Base-by-base conservation (phyloP, 2,329 filamentous ascomycete genomes). In the Cercospora sojina region DNA sequence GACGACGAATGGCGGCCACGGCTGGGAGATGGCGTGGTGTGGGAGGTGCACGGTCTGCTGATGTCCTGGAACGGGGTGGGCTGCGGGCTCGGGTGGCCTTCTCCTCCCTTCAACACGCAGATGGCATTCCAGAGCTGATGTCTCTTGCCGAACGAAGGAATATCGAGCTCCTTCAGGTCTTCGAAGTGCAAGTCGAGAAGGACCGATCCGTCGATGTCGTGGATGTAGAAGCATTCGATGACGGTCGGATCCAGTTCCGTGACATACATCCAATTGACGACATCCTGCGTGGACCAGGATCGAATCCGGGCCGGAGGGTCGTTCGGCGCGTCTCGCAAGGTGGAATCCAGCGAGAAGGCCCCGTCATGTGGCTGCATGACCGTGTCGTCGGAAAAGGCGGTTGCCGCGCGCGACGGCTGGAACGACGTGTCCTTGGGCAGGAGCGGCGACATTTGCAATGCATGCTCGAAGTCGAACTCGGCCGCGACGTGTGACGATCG, bases 121-220 rank as follows among this genome's bases (percentile, higher is more conserved):
- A 95, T 91, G 76, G 93, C 88, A 73, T 90, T 88, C 91, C 91
- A 95, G 13, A 94, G 82, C 74, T 88, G 88, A 72, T 90, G 92
- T 67, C 91, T 85, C 72, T 93, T 90, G 51, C 91, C 91, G 75
- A 95, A 94, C 1, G 91, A 94, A 67, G 86, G 84, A 64, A 95
- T 94, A 71, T 89, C 89, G 18, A 95, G 84, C 79, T 95, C 91
- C 77, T 90, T 90, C 64, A 95, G 81, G 73, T 95, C 93, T 70
- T 96, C 92, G 72, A 94, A 93, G 76, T 96, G 93, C 51, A 99
- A 82, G n/a, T 94, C 93, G 61, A 96, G 88, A 20, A 98, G 82
- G 64, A 98, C 91, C 4, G 88, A 85, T 13, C 94, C 94, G 27
- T 90, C 92, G 77, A 99, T 97, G 76, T 99, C 94, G 78, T 99